Conservation (phyloP, 352 stramenopile species). For the Phytophthora vignae region DNA sequence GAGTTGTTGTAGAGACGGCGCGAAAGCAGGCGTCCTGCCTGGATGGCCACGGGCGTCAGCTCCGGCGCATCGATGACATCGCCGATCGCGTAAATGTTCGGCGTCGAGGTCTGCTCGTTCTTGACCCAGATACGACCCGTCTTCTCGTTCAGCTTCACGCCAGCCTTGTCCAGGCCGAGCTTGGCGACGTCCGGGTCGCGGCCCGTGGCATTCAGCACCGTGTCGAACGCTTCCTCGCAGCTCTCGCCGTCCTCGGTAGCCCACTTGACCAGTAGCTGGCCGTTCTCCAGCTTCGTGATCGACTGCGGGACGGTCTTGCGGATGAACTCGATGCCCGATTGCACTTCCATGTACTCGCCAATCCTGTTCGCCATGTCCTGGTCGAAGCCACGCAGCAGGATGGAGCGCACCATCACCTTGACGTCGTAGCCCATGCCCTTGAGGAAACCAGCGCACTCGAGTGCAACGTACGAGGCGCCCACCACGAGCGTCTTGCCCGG, state of each 20-base stretch:
- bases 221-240: slow-evolving; percentile 95
- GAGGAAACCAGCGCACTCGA: slow-evolving; percentile 98
- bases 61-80: slow-evolving; percentile 97
- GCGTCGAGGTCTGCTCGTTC: slow-evolving; percentile 94
- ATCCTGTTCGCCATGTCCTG: slow-evolving; percentile 96
- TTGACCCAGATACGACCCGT: slow-evolving; percentile 93
- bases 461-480: slow-evolving; percentile 97
- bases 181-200: slow-evolving; percentile 93
- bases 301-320: slow-evolving; percentile 90
- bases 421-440: slow-evolving; percentile 96
- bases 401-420: slow-evolving; percentile 97
- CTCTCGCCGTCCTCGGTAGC: slow-evolving; percentile 60
- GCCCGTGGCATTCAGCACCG: slow-evolving; percentile 95
- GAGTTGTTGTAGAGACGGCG: slow-evolving; percentile 92
- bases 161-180: slow-evolving; percentile 88
- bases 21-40: slow-evolving; percentile 93
- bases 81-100: slow-evolving; percentile 98
- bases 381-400: slow-evolving; percentile 98
- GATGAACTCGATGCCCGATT: slow-evolving; percentile 94
- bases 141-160: slow-evolving; percentile 90
- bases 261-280: slow-evolving; percentile 86
- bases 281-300: slow-evolving; percentile 92
- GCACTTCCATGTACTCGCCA: slow-evolving; percentile 92
- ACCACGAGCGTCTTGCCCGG: slow-evolving; percentile 97
- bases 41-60: slow-evolving; percentile 98